These are phyloP conservation scores for Colletotrichum cuscutae DNA, from an alignment of 2,329 filamentous ascomycete genomes.

Conservation along the genomic window DNA sequence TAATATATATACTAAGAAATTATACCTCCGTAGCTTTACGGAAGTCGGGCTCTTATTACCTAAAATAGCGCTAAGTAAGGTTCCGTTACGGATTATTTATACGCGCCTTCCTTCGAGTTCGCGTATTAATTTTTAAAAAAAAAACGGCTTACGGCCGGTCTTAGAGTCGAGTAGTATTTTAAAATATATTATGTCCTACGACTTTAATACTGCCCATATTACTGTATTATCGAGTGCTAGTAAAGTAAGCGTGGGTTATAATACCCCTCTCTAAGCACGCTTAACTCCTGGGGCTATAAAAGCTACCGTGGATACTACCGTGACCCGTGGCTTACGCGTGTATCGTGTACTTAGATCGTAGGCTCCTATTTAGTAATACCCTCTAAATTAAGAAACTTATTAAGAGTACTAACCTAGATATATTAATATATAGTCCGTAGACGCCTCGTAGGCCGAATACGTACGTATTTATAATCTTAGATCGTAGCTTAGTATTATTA, in stretches of 20 bases:
- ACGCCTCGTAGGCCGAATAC: background rate
- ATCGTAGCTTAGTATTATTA: background rate
- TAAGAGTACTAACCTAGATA: background rate
- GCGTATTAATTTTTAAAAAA: too few species aligned
- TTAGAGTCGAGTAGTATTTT: too few species aligned
- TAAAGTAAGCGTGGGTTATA: background rate
- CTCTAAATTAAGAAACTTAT: background rate
- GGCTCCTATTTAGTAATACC: background rate
- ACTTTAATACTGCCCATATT: too few species aligned
- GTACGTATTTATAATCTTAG: slow-evolving; percentile 4
- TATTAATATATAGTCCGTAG: background rate
- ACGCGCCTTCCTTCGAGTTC: background rate
- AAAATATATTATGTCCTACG: too few species aligned
- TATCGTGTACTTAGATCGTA: background rate
- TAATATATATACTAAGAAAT: too few species aligned
- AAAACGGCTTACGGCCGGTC: too few species aligned
- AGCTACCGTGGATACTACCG: background rate
- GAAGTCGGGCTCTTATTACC: too few species aligned
- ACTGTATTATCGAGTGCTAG: too few species aligned
- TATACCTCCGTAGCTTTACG: too few species aligned
- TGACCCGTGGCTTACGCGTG: background rate
- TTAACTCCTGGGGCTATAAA: background rate
- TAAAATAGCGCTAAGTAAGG: background rate
- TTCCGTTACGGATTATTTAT: background rate
- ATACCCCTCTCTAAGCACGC: background rate